Evolutionary conservation across 192 early-diverging fungal species (phyloP), one percentile per base, ranked within the genome.

Genomic region (Chytriomyces sp.): DNA sequence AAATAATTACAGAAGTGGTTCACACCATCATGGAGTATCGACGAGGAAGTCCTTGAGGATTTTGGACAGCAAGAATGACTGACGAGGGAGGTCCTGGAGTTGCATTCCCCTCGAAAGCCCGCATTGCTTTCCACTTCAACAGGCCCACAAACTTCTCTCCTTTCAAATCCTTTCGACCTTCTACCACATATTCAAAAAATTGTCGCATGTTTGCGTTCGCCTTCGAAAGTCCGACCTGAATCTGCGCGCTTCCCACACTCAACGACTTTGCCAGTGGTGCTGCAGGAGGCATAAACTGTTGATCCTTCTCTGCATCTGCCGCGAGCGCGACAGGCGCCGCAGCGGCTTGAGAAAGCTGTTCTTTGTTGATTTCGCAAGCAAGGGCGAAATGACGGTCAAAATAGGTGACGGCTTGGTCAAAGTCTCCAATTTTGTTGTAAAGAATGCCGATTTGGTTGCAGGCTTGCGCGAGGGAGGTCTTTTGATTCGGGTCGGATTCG

Each of bases 361-460:
- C 59, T 12, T 76, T 55, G 8, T 36, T 28, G 36, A 75, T 63
- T 32, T 77, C 77, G 55, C 70, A 61, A 17, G 72, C 58, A 3
- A 84, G 65, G 19, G 69, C 59, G 52, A 76, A 85, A 59, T 85
- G 80, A 26, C 70, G 40, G 39, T 82, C 81, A 66, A 85, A 85
- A 58, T 70, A 82, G 55, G 37, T 6, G 25, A 80, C 77, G 0
- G 84, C 80, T 5, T 73, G 17, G 33, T 74, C 73, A 64, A 71
- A 81, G 26, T 81, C 44, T 17, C 81, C 81, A 44, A 82, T 44
- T 30, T 74, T 73, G 69, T 78, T 82, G 67, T 79, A 82, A 1
- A 85, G 70, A 5, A 63, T 72, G 26, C 83, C 83, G 58, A 85
- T 72, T 52, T 82, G 80, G 41, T 82, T 80, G 70, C 83, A 85